phyloP scores from a whole-genome alignment of 495 filamentous ascomycete genomes.

The Pseudomonodictys pantanalensis region DNA sequence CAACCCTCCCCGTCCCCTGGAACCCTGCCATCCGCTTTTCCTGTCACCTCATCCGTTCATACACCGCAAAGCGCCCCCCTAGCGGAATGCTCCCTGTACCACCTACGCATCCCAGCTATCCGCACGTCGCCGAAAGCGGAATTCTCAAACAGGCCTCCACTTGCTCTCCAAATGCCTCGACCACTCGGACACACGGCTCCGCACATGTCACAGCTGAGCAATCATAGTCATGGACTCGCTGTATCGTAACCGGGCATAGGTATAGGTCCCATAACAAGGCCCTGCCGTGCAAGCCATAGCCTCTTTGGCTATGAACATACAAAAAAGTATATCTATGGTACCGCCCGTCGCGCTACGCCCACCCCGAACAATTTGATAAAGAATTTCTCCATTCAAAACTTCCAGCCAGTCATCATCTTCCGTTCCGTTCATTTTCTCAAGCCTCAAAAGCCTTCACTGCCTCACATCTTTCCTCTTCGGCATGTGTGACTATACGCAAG shows the following conservation, averaged over 20 bases:
- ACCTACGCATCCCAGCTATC: constrained; percentile 4
- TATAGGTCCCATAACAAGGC: background rate
- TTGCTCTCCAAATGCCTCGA: constrained; percentile 8
- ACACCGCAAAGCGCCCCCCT: constrained; percentile 20
- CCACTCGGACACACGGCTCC: constrained; percentile 17
- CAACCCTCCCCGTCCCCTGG: background rate
- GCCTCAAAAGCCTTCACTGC: background rate
- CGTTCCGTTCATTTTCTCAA: background rate
- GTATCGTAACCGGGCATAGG: constrained; percentile 6
- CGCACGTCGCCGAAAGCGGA: constrained; percentile 24
- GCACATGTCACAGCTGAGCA: constrained; percentile 14
- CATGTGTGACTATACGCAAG: constrained; percentile 57
- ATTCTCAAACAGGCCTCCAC: constrained; percentile 29
- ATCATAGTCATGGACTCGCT: background rate
- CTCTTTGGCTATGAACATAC: constrained; percentile 9
- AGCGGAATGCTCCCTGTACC: constrained; percentile 15
- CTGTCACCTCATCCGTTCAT: constrained; percentile 7
- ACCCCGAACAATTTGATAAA: constrained; percentile 21
- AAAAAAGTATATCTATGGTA: background rate
- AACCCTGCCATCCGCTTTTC: constrained; percentile 9
- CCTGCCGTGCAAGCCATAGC: background rate
- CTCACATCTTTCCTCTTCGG: constrained; percentile 2
- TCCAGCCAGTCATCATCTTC: constrained; percentile 13
- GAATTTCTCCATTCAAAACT: background rate
- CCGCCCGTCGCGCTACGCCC: constrained; percentile 1